These are phyloP conservation scores for Ophiostoma perfectum DNA, from an alignment of 2,329 filamentous ascomycete species.

Conservation along the genomic window DNA sequence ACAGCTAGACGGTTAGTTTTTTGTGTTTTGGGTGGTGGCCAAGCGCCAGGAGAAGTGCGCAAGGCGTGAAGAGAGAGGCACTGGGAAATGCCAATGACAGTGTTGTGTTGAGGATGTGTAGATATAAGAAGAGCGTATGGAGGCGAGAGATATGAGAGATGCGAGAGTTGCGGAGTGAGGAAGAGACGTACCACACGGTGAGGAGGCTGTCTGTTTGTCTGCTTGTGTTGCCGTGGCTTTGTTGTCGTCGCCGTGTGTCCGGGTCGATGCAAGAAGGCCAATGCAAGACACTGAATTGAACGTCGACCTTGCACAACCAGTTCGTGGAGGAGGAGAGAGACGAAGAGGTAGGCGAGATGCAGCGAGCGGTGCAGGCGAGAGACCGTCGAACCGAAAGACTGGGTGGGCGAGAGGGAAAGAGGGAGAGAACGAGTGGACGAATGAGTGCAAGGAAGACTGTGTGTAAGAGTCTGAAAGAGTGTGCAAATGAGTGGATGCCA, in stretches of 20 bases:
- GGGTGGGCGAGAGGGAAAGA: background rate
- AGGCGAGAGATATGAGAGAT: background rate
- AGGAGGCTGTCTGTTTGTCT: slow-evolving; percentile 10
- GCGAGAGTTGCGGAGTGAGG: background rate
- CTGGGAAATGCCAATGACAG: too few relatives aligned
- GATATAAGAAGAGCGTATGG: background rate
- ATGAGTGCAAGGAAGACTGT: background rate
- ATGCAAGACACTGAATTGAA: slow-evolving; percentile 3
- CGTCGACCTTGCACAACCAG: slow-evolving; percentile 6
- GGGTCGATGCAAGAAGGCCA: slow-evolving; percentile 17
- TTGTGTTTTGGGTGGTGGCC: too few relatives aligned
- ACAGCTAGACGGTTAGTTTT: background rate
- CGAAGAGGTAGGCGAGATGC: slow-evolving; percentile 10
- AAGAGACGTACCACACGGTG: slow-evolving; percentile 8
- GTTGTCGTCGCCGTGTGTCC: slow-evolving; percentile 9
- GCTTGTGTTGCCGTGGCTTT: slow-evolving; percentile 14
- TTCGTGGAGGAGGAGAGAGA: background rate
- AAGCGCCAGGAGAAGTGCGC: too few relatives aligned
- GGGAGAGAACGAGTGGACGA: slow-evolving; percentile 7
- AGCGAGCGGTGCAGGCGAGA: background rate
- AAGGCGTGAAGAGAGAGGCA: too few relatives aligned
- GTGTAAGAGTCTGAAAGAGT: background rate
- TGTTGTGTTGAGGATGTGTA: background rate
- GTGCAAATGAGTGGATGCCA: background rate
- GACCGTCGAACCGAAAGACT: background rate